Conservation (phyloP, 1,139 yeast genomes). For the Yamadazyma diddensiae region DNA sequence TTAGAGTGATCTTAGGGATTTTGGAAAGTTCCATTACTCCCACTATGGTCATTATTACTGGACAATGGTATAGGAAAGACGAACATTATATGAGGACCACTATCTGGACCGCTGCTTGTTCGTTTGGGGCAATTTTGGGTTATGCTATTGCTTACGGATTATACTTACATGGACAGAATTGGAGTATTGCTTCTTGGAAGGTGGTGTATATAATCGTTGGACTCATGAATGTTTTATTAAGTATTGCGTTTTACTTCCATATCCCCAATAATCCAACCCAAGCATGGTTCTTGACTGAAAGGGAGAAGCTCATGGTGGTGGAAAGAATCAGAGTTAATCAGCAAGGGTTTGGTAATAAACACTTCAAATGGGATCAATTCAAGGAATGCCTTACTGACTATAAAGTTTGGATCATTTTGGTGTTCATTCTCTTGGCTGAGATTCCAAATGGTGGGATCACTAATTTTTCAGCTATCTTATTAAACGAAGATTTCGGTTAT, state of each 20-base stretch:
- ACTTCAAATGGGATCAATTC: slow-evolving; percentile 50
- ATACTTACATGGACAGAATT: slow-evolving; percentile 5
- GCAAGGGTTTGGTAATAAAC: slow-evolving; percentile 57
- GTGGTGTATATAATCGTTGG: slow-evolving; percentile 31
- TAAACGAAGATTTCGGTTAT: neutral
- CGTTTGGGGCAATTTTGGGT: slow-evolving; percentile 23
- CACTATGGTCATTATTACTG: slow-evolving; percentile 21
- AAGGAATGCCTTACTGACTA: neutral
- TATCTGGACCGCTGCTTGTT: slow-evolving; percentile 20
- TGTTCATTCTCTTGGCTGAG: too few species aligned
- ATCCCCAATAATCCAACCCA: slow-evolving; percentile 28
- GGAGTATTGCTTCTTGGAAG: slow-evolving; percentile 30
- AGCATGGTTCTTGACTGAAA: slow-evolving; percentile 39
- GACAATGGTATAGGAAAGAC: slow-evolving; percentile 19
- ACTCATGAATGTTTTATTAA: slow-evolving; percentile 23
- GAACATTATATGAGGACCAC: slow-evolving; percentile 34
- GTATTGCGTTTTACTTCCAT: slow-evolving; percentile 20
- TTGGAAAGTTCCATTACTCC: slow-evolving; percentile 36
- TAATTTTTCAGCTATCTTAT: neutral
- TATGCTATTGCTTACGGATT: slow-evolving; percentile 18
- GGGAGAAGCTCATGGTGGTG: slow-evolving; percentile 43
- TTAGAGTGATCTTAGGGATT: slow-evolving; percentile 41
- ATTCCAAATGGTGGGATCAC: neutral
- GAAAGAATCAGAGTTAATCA: slow-evolving; percentile 36
- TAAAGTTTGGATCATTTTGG: too few species aligned